Percentiles rank a stretch among this genome's conserved stretches.
phyloP scores from a whole-genome alignment of 352 stramenopile species.

The Globisporangium nodosum region DNA sequence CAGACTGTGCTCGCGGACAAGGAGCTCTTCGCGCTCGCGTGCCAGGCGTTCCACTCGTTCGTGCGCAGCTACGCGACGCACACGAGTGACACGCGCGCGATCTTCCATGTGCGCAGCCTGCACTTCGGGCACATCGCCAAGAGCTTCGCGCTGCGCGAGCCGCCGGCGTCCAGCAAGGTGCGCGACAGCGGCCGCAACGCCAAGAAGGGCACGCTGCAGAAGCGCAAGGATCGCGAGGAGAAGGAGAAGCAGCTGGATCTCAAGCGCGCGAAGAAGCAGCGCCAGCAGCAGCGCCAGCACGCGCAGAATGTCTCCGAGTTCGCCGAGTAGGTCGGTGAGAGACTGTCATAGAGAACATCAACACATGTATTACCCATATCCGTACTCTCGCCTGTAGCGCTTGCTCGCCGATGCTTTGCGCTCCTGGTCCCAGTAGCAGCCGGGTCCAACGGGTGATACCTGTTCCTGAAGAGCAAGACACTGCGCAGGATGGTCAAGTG shows the following conservation, averaged over 20 bases:
- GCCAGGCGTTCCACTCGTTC: slow-evolving; percentile 90
- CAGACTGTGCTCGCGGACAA: slow-evolving; percentile 79
- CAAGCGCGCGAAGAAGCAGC: slow-evolving; percentile 60
- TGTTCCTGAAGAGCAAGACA: too few relatives aligned
- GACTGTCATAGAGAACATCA: neutral
- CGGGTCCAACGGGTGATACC: too few relatives aligned
- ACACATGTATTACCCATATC: neutral
- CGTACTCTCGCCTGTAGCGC: too few relatives aligned
- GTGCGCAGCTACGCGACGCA: slow-evolving; percentile 92
- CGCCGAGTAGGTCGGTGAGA: slow-evolving; percentile 28
- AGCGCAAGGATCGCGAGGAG: slow-evolving; percentile 77
- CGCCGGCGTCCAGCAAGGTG: slow-evolving; percentile 74
- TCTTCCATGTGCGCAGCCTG: slow-evolving; percentile 91
- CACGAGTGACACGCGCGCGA: slow-evolving; percentile 83
- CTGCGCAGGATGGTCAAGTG: too few relatives aligned
- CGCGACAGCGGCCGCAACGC: slow-evolving; percentile 67
- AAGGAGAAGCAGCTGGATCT: slow-evolving; percentile 44
- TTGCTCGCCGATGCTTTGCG: too few relatives aligned
- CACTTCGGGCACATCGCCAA: slow-evolving; percentile 94
- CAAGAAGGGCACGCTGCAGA: slow-evolving; percentile 77
- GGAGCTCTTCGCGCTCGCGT: slow-evolving; percentile 78
- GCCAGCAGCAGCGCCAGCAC: slow-evolving; percentile 57
- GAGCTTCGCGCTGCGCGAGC: slow-evolving; percentile 88
- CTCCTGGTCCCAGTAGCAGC: too few relatives aligned
- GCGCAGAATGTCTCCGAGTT: slow-evolving; percentile 77